These are phyloP conservation scores for Prosopis cineraria DNA, from an alignment of 306 rosid genomes.

Conservation along the genomic window DNA sequence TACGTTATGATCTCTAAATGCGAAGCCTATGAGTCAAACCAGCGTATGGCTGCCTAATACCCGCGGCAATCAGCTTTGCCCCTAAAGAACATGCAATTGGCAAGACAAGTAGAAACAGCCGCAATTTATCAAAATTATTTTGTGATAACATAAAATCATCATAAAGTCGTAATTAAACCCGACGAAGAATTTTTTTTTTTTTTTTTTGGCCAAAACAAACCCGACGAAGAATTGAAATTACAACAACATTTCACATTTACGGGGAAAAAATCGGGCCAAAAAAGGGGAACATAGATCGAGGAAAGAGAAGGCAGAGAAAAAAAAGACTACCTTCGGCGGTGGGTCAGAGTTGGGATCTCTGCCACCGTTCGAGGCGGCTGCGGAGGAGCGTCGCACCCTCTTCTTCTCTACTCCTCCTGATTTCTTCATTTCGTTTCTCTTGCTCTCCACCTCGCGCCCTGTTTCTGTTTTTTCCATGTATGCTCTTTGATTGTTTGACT, in stretches of 20 bases:
- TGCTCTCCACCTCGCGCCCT: neutral
- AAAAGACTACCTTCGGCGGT: conserved; percentile 73
- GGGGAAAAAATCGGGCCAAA: neutral
- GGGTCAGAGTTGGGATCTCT: conserved; percentile 81
- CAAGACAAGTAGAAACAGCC: neutral
- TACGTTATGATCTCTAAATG: neutral
- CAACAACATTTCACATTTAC: neutral
- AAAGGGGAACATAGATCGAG: conserved; percentile 35
- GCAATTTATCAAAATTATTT: neutral
- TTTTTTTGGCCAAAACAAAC: no score
- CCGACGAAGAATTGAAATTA: neutral
- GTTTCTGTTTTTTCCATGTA: neutral
- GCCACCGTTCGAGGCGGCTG: conserved; percentile 61
- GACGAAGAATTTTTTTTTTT: no score
- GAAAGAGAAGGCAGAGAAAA: conserved; percentile 17
- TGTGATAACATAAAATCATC: neutral
- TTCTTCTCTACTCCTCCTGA: conserved; percentile 91
- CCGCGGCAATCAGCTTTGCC: neutral
- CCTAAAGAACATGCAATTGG: neutral
- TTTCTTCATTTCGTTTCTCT: conserved; percentile 66
- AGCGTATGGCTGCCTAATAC: neutral
- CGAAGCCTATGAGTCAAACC: neutral
- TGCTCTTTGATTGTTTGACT: neutral
- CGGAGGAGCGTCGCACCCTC: conserved; percentile 78
- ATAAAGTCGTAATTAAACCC: neutral